Evolutionary conservation across 75 land plant genomes (phyloP), one percentile per base, ranked within the genome.

Genomic region (Azolla pinnata): DNA sequence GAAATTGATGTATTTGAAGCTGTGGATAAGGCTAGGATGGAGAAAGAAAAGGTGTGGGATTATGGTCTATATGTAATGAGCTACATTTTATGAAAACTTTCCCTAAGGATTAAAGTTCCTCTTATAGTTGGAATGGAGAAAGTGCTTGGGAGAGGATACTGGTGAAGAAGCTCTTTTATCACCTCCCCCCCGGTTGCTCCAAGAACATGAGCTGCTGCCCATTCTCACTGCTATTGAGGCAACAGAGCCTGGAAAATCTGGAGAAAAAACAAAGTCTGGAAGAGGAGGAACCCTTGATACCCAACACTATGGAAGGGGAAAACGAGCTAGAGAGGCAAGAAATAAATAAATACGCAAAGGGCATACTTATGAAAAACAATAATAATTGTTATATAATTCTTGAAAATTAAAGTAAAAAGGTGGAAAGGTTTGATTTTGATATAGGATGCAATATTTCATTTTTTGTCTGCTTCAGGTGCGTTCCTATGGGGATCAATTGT

Each of bases 311-410:
- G 99, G 99, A 56, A 81, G 97, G 72, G 99, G 99, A 9, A 95
- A 95, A 69, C 76, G 99, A 33, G 76, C 97, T 38, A 71, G 99
- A 70, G 99, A 95, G 97, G 99, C n/a, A n/a, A n/a, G n/a, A n/a
- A n/a, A n/a, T n/a, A n/a, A n/a, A n/a, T n/a, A n/a, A n/a, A n/a
- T n/a, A n/a, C n/a, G n/a, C n/a, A n/a, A n/a, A n/a, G n/a, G n/a
- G n/a, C n/a, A n/a, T n/a, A n/a, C n/a, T n/a, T n/a, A n/a, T n/a
- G n/a, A n/a, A n/a, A n/a, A n/a, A n/a, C n/a, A n/a, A n/a, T n/a
- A n/a, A n/a, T n/a, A n/a, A n/a, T n/a, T n/a, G n/a, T n/a, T n/a
- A n/a, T n/a, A n/a, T n/a, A n/a, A n/a, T n/a, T n/a, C n/a, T n/a
- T n/a, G n/a, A n/a, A n/a, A n/a, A n/a, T n/a, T n/a, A n/a, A n/a